Conservation (phyloP, 371 early-diverging fungal genomes). For the Dipsacomyces acuminosporus region DNA sequence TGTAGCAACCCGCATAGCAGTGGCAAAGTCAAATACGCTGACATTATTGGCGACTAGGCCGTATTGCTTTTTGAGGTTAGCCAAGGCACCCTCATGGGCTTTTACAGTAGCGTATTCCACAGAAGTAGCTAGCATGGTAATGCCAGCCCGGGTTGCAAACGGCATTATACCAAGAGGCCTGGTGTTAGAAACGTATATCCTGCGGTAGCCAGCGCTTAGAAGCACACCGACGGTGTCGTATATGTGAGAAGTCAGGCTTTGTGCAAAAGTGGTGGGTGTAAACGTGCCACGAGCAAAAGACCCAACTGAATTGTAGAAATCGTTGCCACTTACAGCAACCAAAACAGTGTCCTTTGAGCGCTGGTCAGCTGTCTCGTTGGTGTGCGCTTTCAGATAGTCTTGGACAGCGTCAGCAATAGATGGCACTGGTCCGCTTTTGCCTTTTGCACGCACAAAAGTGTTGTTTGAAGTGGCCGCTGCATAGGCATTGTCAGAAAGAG, state of each 20-base stretch:
- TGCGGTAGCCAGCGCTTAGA: background rate
- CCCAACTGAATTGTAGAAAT: background rate
- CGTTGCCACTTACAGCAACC: background rate
- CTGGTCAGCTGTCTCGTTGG: background rate
- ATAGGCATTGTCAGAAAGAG: background rate
- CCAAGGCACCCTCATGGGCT: background rate
- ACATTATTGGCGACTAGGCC: background rate
- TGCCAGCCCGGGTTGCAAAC: background rate
- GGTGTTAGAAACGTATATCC: background rate
- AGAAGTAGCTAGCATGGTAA: background rate
- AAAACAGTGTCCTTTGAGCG: background rate
- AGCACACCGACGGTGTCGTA: background rate
- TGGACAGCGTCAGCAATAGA: background rate
- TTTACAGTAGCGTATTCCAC: background rate
- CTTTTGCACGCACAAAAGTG: background rate
- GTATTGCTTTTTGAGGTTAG: background rate
- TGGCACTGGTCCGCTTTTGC: background rate
- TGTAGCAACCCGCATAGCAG: background rate
- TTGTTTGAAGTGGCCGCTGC: background rate
- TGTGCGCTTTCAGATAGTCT: background rate
- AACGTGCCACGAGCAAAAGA: background rate
- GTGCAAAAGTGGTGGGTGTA: background rate
- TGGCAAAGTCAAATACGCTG: background rate
- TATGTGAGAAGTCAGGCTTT: background rate
- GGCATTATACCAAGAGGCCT: background rate